Evolutionary conservation across 768 basidiomycete species (phyloP).

Genomic region (Psilocybe cubensis): DNA sequence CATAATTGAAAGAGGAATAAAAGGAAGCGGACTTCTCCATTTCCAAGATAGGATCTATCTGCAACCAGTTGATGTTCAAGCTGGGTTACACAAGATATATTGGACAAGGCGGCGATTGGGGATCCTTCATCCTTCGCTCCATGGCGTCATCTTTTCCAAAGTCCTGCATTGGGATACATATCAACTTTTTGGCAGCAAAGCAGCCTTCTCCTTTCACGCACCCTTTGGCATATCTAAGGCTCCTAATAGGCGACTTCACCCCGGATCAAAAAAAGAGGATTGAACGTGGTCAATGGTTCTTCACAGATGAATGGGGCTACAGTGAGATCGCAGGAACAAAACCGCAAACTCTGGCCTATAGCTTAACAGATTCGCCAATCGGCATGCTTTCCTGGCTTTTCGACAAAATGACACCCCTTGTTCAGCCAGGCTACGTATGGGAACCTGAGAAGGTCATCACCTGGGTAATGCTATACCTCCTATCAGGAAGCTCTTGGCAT

Average conservation of each 20-base stretch:
- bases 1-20: background rate
- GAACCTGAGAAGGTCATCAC: constrained; percentile 35
- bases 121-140: constrained; percentile 31
- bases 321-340: constrained; percentile 39
- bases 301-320: constrained; percentile 37
- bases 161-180: constrained; percentile 28
- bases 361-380: constrained; percentile 52
- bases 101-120: constrained; percentile 39
- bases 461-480: constrained; percentile 43
- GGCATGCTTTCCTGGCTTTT: constrained; percentile 52
- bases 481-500: constrained; percentile 34
- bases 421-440: constrained; percentile 30
- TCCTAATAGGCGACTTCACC: constrained; percentile 32
- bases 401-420: constrained; percentile 38
- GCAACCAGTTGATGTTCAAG: constrained; percentile 35
- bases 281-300: constrained; percentile 29
- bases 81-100: constrained; percentile 33
- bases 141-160: constrained; percentile 29
- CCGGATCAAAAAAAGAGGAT: constrained; percentile 33
- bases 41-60: constrained; percentile 27
- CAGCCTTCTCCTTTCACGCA: constrained; percentile 26
- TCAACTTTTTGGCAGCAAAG: constrained; percentile 28
- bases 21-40: constrained; percentile 30
- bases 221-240: constrained; percentile 26
- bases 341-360: constrained; percentile 50